Evolutionary conservation across 495 filamentous ascomycete species (phyloP).

Genomic region (Copromyces sp.): DNA sequence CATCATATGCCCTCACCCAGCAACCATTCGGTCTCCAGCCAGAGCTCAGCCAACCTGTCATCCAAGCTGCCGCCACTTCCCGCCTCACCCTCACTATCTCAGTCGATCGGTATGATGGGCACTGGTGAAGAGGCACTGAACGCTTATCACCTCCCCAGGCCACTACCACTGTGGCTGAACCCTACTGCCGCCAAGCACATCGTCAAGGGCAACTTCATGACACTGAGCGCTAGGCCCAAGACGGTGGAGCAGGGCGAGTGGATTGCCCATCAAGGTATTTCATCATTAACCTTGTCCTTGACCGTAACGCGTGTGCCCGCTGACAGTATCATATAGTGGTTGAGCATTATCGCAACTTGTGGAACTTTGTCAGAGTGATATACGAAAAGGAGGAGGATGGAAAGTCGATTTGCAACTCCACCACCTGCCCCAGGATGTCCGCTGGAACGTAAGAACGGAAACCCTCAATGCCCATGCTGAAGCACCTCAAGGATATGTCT

Average conservation of each 20-base stretch:
- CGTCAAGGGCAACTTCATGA: constrained; percentile 95
- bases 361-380: constrained; percentile 72
- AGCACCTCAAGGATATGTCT: constrained; percentile 9
- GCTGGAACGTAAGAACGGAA: constrained; percentile 61
- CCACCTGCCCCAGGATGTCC: constrained; percentile 81
- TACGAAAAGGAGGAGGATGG: constrained; percentile 67
- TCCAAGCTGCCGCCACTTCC: constrained; percentile 46
- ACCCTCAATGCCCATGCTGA: constrained; percentile 12
- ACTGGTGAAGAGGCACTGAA: constrained; percentile 36
- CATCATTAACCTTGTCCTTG: neutral
- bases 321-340: constrained; percentile 48
- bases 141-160: constrained; percentile 40
- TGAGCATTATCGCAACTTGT: constrained; percentile 79
- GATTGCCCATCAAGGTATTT: constrained; percentile 84
- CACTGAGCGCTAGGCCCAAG: constrained; percentile 77
- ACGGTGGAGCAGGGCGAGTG: constrained; percentile 87
- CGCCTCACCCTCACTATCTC: constrained; percentile 25
- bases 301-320: neutral
- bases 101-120: constrained; percentile 21
- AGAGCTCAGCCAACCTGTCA: constrained; percentile 37
- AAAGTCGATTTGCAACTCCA: constrained; percentile 67
- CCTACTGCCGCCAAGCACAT: constrained; percentile 75
- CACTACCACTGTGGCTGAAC: constrained; percentile 35
- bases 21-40: constrained; percentile 33
- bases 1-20: constrained; percentile 29